A percentile compares a stretch with the other conserved stretches of the same genome.
Evolutionary conservation across 805 yeast genomes (phyloP).

Genomic region (Ogataea paraovalis): DNA sequence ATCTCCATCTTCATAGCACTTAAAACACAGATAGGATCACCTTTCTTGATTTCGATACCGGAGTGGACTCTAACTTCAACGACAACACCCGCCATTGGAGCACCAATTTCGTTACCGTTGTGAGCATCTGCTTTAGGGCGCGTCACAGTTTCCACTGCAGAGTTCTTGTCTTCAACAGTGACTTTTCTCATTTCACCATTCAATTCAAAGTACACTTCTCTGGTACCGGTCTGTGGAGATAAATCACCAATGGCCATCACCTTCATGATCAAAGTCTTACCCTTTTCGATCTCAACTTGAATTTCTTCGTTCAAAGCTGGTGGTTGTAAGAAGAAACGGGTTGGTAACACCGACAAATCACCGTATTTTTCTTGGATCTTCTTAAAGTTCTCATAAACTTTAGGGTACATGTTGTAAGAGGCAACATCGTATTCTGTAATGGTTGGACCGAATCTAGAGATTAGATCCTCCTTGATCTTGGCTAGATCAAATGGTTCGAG

Average conservation of each 20-base stretch:
- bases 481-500: slow-evolving; percentile 80
- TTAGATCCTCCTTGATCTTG: slow-evolving; percentile 67
- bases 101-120: slow-evolving; percentile 90
- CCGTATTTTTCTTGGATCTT: slow-evolving; percentile 75
- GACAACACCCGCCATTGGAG: slow-evolving; percentile 99
- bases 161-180: slow-evolving; percentile 81
- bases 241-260: slow-evolving; percentile 91
- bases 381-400: slow-evolving; percentile 87
- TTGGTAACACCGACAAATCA: slow-evolving; percentile 91
- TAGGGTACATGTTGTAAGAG: slow-evolving; percentile 95
- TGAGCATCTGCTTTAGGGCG: slow-evolving; percentile 88
- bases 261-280: slow-evolving; percentile 89
- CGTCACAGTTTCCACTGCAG: slow-evolving; percentile 77
- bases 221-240: slow-evolving; percentile 76
- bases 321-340: slow-evolving; percentile 83
- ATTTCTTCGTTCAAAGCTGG: slow-evolving; percentile 87
- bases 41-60: slow-evolving; percentile 89
- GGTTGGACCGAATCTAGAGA: slow-evolving; percentile 67
- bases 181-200: slow-evolving; percentile 98
- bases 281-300: slow-evolving; percentile 85
- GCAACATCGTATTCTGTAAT: slow-evolving; percentile 89
- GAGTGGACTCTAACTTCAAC: slow-evolving; percentile 89
- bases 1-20: slow-evolving; percentile 99
- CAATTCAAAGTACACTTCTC: slow-evolving; percentile 96
- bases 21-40: slow-evolving; percentile 89